Evolutionary conservation across 495 filamentous ascomycete species (phyloP).

Genomic region (Lichina pygmaea): DNA sequence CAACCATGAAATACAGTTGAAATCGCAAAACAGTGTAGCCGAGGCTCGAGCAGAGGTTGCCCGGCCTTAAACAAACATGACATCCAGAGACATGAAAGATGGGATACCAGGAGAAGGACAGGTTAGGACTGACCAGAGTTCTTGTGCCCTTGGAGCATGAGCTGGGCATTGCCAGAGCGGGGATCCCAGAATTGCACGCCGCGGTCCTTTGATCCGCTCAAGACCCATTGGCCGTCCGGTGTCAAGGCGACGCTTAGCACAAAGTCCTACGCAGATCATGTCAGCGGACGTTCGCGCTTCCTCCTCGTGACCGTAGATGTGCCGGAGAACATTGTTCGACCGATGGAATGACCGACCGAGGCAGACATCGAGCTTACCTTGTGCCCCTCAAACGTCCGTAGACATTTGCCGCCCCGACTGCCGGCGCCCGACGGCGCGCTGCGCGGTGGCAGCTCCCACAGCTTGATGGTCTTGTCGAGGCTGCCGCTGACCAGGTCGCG

Average conservation of each 20-base stretch:
- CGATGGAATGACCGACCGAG: not conserved
- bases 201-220: constrained; percentile 74
- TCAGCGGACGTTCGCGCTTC: not conserved
- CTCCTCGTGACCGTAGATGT: not conserved
- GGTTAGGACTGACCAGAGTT: constrained; percentile 31
- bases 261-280: constrained; percentile 35
- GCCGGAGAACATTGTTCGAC: not conserved
- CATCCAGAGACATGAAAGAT: not conserved
- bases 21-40: too few species aligned
- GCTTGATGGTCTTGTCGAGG: constrained; percentile 86
- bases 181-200: constrained; percentile 90
- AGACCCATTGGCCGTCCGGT: constrained; percentile 67
- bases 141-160: constrained; percentile 86
- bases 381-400: constrained; percentile 77
- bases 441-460: constrained; percentile 66
- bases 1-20: too few species aligned
- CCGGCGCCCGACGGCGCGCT: constrained; percentile 30
- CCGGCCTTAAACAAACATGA: not conserved
- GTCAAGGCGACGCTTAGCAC: constrained; percentile 74
- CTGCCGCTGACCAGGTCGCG: constrained; percentile 70
- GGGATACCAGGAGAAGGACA: constrained; percentile 4
- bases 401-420: constrained; percentile 52
- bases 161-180: constrained; percentile 57
- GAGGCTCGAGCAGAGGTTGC: not conserved
- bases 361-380: constrained; percentile 27